A percentile compares a stretch with the other conserved stretches of the same genome.
Conservation (phyloP, 768 basidiomycete species). For the Tricholoma saponaceum region DNA sequence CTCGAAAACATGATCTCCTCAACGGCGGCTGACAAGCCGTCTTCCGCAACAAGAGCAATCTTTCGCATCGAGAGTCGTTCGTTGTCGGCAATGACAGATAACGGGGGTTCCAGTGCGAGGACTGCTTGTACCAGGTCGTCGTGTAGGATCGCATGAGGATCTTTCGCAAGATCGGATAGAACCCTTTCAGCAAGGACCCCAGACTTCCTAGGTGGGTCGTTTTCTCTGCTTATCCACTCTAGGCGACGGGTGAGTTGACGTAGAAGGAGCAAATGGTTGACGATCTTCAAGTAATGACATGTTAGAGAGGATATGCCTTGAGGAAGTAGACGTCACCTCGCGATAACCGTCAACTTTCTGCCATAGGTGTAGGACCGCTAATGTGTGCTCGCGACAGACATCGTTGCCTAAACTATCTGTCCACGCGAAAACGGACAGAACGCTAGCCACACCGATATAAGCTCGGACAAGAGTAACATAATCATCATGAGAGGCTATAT, state of each 20-base stretch:
- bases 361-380: constrained; percentile 64
- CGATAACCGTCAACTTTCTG: constrained; percentile 67
- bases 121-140: constrained; percentile 57
- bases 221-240: constrained; percentile 66
- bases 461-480: constrained; percentile 65
- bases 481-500: constrained; percentile 42
- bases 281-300: constrained; percentile 42
- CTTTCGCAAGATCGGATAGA: constrained; percentile 53
- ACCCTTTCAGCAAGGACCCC: constrained; percentile 69
- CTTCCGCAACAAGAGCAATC: constrained; percentile 63
- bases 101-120: constrained; percentile 52
- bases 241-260: constrained; percentile 71
- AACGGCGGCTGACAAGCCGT: constrained; percentile 59
- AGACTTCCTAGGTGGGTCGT: constrained; percentile 56
- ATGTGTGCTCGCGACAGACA: constrained; percentile 56
- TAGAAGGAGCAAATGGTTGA: constrained; percentile 68
- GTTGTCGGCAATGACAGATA: constrained; percentile 57
- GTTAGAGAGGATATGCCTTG: constrained; percentile 6
- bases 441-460: constrained; percentile 60
- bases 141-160: constrained; percentile 57
- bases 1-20: constrained; percentile 53
- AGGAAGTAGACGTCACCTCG: constrained; percentile 47
- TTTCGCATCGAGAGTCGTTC: constrained; percentile 57
- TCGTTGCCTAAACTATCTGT: constrained; percentile 71
- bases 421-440: constrained; percentile 75